These are phyloP conservation scores for Phialophora tarda DNA, from an alignment of 2,329 filamentous ascomycete species.

Conservation along the genomic window DNA sequence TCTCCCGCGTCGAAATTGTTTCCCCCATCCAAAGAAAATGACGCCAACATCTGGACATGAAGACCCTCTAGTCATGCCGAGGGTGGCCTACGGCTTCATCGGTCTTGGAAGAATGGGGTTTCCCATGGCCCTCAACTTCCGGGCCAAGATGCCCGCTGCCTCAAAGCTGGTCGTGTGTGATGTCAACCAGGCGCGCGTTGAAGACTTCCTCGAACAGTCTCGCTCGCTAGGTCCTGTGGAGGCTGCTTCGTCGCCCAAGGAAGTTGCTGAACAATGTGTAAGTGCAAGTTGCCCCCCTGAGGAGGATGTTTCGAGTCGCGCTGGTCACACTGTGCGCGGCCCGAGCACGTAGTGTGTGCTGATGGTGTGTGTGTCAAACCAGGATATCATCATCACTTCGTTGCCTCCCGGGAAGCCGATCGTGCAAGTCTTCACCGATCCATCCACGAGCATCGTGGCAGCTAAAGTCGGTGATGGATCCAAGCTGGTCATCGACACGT, in stretches of 20 bases:
- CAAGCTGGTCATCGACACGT: background rate
- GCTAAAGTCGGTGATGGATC: background rate
- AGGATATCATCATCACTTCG: conserved; percentile 51
- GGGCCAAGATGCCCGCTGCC: conserved; percentile 43
- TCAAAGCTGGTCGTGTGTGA: conserved; percentile 48
- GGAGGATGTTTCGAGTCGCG: too few relatives aligned
- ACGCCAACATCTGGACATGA: background rate
- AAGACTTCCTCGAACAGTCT: conserved; percentile 46
- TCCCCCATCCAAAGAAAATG: too few relatives aligned
- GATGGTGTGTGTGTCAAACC: background rate
- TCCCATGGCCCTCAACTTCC: conserved; percentile 50
- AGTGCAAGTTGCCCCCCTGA: background rate
- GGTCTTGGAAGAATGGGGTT: conserved; percentile 51
- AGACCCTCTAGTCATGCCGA: background rate
- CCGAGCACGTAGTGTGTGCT: too few relatives aligned
- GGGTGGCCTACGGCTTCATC: conserved; percentile 55
- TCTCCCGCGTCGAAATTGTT: too few relatives aligned
- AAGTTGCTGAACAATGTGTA: conserved; percentile 48
- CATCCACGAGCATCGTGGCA: background rate
- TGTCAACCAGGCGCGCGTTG: conserved; percentile 46
- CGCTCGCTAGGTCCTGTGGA: conserved; percentile 47
- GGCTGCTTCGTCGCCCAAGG: conserved; percentile 45
- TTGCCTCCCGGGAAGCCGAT: background rate
- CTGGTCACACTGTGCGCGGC: too few relatives aligned
- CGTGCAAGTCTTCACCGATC: background rate